phyloP scores from a whole-genome alignment of 2,329 filamentous ascomycete genomes.

The Dactylellina parvicollis region DNA sequence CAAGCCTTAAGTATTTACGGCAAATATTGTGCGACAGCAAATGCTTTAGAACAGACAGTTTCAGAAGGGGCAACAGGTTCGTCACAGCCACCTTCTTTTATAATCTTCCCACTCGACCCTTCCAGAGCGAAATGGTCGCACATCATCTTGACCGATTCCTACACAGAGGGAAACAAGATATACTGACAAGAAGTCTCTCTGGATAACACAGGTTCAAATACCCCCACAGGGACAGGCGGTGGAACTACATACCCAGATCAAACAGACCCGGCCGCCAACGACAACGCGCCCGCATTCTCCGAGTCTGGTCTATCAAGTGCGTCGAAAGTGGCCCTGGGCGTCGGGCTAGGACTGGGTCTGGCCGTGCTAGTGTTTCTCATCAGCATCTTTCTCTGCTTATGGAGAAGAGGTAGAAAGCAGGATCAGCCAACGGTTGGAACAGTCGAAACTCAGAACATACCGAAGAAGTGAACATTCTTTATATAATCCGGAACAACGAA shows the following conservation, averaged over 20 bases:
- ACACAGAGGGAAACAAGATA: neutral
- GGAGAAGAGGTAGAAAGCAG: conserved; percentile 19
- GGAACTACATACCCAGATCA: neutral
- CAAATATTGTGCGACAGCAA: conserved; percentile 22
- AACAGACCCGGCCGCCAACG: neutral
- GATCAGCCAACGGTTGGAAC: conserved; percentile 3
- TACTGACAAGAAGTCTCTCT: neutral
- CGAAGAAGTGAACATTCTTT: conserved; percentile 15
- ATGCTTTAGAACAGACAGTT: too few relatives aligned
- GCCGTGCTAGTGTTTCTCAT: conserved; percentile 39
- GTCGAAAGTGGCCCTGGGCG: conserved; percentile 40
- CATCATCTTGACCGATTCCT: neutral
- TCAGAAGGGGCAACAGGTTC: neutral
- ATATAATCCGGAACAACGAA: conserved; percentile 2
- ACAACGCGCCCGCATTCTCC: neutral
- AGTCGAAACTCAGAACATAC: neutral
- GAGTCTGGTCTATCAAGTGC: conserved; percentile 29
- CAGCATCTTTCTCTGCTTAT: conserved; percentile 39
- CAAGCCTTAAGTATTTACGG: conserved; percentile 54
- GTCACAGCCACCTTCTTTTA: neutral
- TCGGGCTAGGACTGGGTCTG: conserved; percentile 38
- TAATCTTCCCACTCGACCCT: neutral
- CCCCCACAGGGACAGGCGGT: neutral
- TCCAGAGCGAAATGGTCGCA: neutral
- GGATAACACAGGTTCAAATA: neutral